Conservation (phyloP, 2,329 filamentous ascomycete species). For the Ophiocordyceps robertsii region DNA sequence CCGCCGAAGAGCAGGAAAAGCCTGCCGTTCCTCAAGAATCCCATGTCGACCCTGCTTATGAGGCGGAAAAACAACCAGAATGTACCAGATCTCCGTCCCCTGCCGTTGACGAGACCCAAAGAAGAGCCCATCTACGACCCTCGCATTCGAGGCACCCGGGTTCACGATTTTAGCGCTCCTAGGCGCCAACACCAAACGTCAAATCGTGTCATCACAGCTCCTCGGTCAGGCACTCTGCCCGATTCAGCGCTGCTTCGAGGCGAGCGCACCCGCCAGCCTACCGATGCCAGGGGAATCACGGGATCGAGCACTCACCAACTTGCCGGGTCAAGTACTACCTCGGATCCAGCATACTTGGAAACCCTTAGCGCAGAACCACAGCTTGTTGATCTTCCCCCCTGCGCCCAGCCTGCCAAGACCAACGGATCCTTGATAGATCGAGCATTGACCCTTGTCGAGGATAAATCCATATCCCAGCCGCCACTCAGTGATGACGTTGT, state of each 20-base stretch:
- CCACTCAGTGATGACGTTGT: conserved; percentile 23
- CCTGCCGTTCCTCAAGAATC: conserved; percentile 44
- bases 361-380: conserved; percentile 14
- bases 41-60: conserved; percentile 44
- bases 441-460: conserved; percentile 2
- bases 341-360: conserved; percentile 11
- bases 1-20: conserved; percentile 36
- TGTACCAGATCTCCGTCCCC: conserved; percentile 25
- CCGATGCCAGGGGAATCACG: background rate
- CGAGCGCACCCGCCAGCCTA: background rate
- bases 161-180: conserved; percentile 54
- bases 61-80: conserved; percentile 41
- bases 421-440: conserved; percentile 5
- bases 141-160: conserved; percentile 47
- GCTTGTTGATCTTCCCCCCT: conserved; percentile 12
- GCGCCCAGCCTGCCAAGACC: conserved; percentile 11
- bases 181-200: conserved; percentile 25
- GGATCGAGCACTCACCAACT: conserved; percentile 5
- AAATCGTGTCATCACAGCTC: conserved; percentile 4
- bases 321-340: conserved; percentile 16
- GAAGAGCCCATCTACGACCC: conserved; percentile 44
- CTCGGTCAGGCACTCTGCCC: conserved; percentile 6
- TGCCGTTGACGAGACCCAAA: conserved; percentile 23
- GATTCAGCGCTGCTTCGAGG: background rate
- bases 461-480: conserved; percentile 17